These are phyloP conservation scores for Brassica napus DNA, from an alignment of 345 rosid genomes.

Conservation along the genomic window Da-Ae NC_063436.1:9960001-9960500, in stretches of 20 bases:
- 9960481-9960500: neutral
- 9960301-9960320: too few relatives aligned
- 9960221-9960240: neutral
- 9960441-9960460: neutral
- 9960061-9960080: constrained; percentile 9
- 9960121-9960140: neutral
- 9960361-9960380: neutral
- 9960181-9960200: neutral
- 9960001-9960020: neutral
- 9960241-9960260: too few relatives aligned
- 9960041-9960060: constrained; percentile 19
- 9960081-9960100: constrained; percentile 38
- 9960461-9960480: neutral
- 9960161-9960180: neutral
- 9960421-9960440: neutral
- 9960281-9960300: too few relatives aligned
- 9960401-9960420: neutral
- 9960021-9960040: neutral
- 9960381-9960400: neutral
- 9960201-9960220: neutral
- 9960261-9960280: too few relatives aligned
- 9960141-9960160: neutral
- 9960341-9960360: neutral
- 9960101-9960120: constrained; percentile 53
- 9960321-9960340: neutral